Evolutionary conservation across 2,329 filamentous ascomycete genomes (phyloP), one percentile per base, ranked within the genome.

Genomic region (Dactylellina drechsleri): DNA sequence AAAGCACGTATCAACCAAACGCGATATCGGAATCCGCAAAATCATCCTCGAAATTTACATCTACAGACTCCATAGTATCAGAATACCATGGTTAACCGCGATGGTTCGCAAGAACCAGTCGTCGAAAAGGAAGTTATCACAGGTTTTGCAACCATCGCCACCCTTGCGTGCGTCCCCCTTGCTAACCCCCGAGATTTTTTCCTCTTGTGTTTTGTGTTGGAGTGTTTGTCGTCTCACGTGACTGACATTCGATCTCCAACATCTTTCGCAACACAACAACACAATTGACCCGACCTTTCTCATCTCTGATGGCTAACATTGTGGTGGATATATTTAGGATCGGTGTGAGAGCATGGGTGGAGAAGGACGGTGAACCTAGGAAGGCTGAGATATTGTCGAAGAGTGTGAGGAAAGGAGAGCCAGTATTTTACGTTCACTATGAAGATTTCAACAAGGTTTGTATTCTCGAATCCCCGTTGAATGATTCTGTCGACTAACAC

Each of bases 341-440:
- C 77, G 88, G 88, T 77, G 87, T 89, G 40, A 90, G 90, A 80
- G 87, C 86, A 40, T 88, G 88, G 83, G 88, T 90, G 66, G 86
- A 89, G 78, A 90, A 91, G 85, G 93, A 97, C 82, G 92, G 92
- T 75, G 89, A 93, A 80, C 87, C 91, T 76, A 90, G 95, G 79
- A 93, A 95, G 83, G 95, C 95, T 79, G 95, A 99, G 82, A 97
- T 99, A 77, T 85, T 99, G n/a, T 95, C 92, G 72, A 96, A 98
- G 79, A 90, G 92, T 80, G 92, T 93, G 73, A 91, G 92, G 20
- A 96, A 96, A 82, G 94, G 92, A 80, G 90, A 91, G 15, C 90
- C 92, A 45, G 91, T 92, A 66, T 97, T 94, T 81, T 97, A 97
- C 82, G 96, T 96, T 80, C 96, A 98, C 82, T 98, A 97, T 82